Base-by-base conservation (phyloP, 2,329 filamentous ascomycete species). In the Claviceps cyperi region DNA sequence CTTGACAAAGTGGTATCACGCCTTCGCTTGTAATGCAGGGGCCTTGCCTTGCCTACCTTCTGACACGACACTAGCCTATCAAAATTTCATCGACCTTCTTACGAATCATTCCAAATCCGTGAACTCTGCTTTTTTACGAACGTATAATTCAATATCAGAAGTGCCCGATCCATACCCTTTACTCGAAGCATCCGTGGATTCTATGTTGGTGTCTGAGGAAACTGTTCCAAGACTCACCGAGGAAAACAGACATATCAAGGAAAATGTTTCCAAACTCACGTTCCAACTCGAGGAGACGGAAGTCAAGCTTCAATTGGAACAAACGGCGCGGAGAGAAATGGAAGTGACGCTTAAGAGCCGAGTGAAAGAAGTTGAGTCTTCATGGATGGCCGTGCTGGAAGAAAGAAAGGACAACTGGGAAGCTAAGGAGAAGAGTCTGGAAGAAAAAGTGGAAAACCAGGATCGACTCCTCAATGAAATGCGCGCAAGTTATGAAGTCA, bases 371-470 rank as follows among this genome's bases (percentile, higher is more conserved):
- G 83, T 97, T 2, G 89, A 97, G 67, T 71, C 79, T 14, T 92
- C 88, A 2, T 98, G 92, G 91, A 78, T 80, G 13, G 89, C 87
- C 22, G 90, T 96, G 4, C 66, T 98, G 47, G 82, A 86, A 51
- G 92, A 98, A 72, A 96, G 95, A 69, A 84, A 87, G 59, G 88
- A 91, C 64, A 98, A 98, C 62, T 98, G 92, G 92, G 82, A 85
- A 49, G 83, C 91, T 8, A 96, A 94, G 63, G 92, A 98, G 70
- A 86, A 86, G 69, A 81, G 79, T 28, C 68, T 96, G 52, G 89
- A 95, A 61, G 91, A 97, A 59, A 97, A 96, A 68, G 75, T 94
- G 3, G 91, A 96, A 65, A 94, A 84, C 58, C 91, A 98, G 63
- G 92, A 98, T 46, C 81, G 89, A 6, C 69, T 98, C 39, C 69